Conservation (phyloP, 106 monocot genomes). For the Amphibolis antarctica region DNA sequence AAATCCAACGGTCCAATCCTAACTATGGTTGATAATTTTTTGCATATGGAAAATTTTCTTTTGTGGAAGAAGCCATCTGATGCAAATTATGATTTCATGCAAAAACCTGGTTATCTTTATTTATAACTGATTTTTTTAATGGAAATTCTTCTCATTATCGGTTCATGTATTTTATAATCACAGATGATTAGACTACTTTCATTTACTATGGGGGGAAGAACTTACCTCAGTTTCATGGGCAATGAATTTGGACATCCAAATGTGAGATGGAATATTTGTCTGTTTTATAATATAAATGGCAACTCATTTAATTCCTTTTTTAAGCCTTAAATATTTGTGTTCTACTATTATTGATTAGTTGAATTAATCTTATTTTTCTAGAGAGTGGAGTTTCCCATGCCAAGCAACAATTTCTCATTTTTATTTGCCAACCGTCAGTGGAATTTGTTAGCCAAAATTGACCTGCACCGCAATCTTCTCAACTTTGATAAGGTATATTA, state of each 20-base stretch:
- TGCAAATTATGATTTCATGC: no score
- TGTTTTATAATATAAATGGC: neutral
- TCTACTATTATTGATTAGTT: slow-evolving; percentile 4
- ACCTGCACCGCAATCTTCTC: slow-evolving; percentile 53
- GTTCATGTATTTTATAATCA: neutral
- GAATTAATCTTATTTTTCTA: slow-evolving; percentile 17
- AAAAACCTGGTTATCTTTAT: no score
- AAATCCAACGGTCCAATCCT: no score
- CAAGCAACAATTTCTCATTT: slow-evolving; percentile 69
- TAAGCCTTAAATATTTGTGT: no score
- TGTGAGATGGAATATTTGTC: slow-evolving; percentile 37
- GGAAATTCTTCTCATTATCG: neutral
- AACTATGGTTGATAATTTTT: no score
- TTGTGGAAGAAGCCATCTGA: no score
- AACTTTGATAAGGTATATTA: slow-evolving; percentile 78
- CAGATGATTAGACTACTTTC: slow-evolving; percentile 93
- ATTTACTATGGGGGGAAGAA: slow-evolving; percentile 59
- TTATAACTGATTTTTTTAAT: neutral
- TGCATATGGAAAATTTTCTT: no score
- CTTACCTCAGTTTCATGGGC: slow-evolving; percentile 95
- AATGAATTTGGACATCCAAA: slow-evolving; percentile 98
- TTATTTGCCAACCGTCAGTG: slow-evolving; percentile 60
- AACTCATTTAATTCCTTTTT: neutral
- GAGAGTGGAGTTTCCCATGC: slow-evolving; percentile 93
- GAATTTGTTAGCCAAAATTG: slow-evolving; percentile 45